Base-by-base conservation (phyloP, 2,329 filamentous ascomycete species). In the Ophiostoma angusticollis region DNA sequence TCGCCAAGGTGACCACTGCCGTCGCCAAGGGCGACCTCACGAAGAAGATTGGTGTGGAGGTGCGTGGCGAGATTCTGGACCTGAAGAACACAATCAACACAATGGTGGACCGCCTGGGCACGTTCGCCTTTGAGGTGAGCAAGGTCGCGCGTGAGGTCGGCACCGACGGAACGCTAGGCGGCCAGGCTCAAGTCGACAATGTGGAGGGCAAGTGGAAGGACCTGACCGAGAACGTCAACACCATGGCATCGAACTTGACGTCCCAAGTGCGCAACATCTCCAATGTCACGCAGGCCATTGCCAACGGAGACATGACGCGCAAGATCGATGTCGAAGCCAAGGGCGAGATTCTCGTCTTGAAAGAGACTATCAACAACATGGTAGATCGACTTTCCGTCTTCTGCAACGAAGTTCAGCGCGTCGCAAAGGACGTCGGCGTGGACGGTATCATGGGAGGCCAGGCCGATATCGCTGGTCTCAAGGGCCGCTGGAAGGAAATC, bases 311-410 rank as follows among this genome's bases (percentile, higher is more conserved):
- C 61, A 85, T 96, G 75, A 93, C 83, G 59, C 83, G 87, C 59
- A 91, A 91, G 63, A 94, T 96, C 52, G 83, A 93, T 48, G 89
- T 96, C 7, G 82, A 93, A 52, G 89, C 89, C 39, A 86, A 89
- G 59, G 89, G 89, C 61, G 89, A 96, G 60, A 94, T 96, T 47
- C 74, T 91, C 47, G 80, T 93, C 3, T 65, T 96, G 37, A 95
- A 95, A 57, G 85, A 93, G 54, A 96, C 89, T 31, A 94, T 95
- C 65, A 95, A 95, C 58, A 89, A 95, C 76, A 95, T 95, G 89
- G 89, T 96, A 48, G 87, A 87, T 56, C 78, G 89, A 46, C 65
- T 98, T 36, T 93, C 91, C 43, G 89, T 89, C 48, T 96, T 95
- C 73, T 94, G 87, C 40, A 86, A 93, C 50, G 87, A 94, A 55